phyloP scores from a whole-genome alignment of 2,329 filamentous ascomycete genomes.

The Trichoderma cornu-damae region DNA sequence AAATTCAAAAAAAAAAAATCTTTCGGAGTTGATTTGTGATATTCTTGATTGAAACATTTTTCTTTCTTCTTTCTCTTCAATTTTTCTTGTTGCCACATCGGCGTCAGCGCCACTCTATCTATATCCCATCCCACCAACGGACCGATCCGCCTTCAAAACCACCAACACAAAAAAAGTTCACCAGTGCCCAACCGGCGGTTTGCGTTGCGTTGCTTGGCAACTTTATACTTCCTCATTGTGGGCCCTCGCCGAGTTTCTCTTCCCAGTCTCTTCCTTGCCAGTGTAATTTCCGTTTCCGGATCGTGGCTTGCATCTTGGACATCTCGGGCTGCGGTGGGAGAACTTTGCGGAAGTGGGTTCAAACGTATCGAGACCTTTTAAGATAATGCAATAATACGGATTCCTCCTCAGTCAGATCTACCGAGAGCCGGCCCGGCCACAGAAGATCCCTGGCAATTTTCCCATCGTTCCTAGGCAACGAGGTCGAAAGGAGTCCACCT shows the following conservation, averaged over 20 bases:
- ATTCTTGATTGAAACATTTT: no score
- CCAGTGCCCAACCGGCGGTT: background rate
- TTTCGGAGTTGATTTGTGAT: background rate
- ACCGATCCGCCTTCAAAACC: conserved; percentile 1
- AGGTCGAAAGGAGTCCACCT: background rate
- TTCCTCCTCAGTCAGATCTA: background rate
- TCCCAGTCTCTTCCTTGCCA: background rate
- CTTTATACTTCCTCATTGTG: background rate
- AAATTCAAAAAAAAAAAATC: no score
- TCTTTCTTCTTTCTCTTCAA: no score
- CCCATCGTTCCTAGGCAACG: background rate
- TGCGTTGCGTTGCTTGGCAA: background rate
- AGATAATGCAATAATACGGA: background rate
- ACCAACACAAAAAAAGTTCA: background rate
- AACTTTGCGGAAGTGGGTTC: background rate
- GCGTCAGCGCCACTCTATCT: background rate
- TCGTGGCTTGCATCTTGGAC: background rate
- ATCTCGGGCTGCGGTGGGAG: conserved; percentile 14
- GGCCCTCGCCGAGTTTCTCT: background rate
- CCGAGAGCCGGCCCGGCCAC: background rate
- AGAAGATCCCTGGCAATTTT: background rate
- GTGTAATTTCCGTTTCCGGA: background rate
- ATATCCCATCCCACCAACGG: conserved; percentile 5
- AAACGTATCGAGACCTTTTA: background rate
- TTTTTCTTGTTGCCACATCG: background rate